Conservation (phyloP, 75 land plant species). For the Cryptomeria japonica region DNA sequence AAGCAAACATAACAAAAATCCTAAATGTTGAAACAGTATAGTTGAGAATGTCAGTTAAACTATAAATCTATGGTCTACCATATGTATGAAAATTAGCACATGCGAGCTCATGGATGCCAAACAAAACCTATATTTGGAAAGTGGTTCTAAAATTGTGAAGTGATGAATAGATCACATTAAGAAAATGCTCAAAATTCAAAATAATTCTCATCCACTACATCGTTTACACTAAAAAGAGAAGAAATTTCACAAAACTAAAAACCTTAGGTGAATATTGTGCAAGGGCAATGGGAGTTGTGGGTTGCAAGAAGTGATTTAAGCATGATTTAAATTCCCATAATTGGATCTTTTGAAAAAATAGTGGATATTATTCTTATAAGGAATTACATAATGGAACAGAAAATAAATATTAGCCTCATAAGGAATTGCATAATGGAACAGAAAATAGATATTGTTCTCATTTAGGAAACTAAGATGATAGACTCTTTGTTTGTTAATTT, state of each 20-base stretch:
- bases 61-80: not conserved
- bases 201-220: not conserved
- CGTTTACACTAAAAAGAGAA: not conserved
- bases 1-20: not conserved
- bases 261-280: conserved; percentile 68
- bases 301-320: conserved; percentile 71
- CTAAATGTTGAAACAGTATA: not conserved
- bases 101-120: not conserved
- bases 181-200: not conserved
- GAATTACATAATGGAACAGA: too few species aligned
- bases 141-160: not conserved
- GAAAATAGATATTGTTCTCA: too few species aligned
- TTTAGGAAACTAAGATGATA: too few species aligned
- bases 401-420: too few species aligned
- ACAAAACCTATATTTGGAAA: too few species aligned
- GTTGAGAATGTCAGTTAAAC: not conserved
- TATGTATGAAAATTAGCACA: not conserved
- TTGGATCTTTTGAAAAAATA: not conserved
- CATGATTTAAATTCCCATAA: too few species aligned
- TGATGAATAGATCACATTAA: not conserved
- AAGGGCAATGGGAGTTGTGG: conserved; percentile 56
- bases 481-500: too few species aligned
- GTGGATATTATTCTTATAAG: too few species aligned
- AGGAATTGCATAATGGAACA: too few species aligned
- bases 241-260: not conserved